Evolutionary conservation across 2,329 filamentous ascomycete species (phyloP).

Genomic region (Diaporthe velutina): DNA sequence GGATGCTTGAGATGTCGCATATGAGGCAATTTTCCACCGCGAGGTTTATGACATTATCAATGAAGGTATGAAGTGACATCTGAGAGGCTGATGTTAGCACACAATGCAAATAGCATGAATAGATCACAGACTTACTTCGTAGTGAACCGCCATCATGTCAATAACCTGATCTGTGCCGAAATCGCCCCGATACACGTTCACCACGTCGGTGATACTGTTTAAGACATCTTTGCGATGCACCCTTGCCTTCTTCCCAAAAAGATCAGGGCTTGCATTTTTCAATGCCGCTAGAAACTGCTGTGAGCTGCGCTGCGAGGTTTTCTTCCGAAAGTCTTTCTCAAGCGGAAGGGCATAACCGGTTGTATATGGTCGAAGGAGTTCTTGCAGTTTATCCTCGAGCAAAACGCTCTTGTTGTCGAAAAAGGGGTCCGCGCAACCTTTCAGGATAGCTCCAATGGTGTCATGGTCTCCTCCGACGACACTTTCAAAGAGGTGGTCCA

Average conservation of each 20-base stretch:
- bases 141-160: slow-evolving; percentile 3
- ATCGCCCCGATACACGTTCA: too few relatives aligned
- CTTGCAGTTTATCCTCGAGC: not conserved
- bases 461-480: not conserved
- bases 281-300: not conserved
- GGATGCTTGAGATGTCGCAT: not conserved
- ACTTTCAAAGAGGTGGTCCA: not conserved
- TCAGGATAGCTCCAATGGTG: not conserved
- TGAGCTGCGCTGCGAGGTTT: not conserved
- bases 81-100: not conserved
- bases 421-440: not conserved
- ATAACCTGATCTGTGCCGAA: not conserved
- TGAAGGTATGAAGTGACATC: not conserved
- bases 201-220: not conserved
- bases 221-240: not conserved
- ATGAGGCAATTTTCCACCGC: slow-evolving; percentile 14
- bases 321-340: not conserved
- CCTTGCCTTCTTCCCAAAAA: not conserved
- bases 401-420: not conserved
- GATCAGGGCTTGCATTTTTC: not conserved
- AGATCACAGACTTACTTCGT: not conserved
- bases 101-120: not conserved
- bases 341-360: not conserved
- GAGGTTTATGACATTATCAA: slow-evolving; percentile 3
- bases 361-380: not conserved